Conservation (phyloP, 768 basidiomycete species). For the Psilocybe sp. region DNA sequence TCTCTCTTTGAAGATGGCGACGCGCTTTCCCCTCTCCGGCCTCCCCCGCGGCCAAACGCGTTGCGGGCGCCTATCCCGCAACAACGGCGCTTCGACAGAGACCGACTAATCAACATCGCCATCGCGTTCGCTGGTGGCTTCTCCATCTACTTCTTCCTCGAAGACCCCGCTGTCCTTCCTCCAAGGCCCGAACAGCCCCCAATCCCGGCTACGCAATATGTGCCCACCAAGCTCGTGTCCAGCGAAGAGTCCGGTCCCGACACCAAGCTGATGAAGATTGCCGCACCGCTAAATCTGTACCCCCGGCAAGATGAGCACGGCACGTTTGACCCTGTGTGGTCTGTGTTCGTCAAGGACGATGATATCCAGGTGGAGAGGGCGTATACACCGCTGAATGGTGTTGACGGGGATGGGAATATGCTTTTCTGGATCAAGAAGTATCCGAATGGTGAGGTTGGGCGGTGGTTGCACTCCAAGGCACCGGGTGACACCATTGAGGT, state of each 20-base stretch:
- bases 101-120: conserved; percentile 22
- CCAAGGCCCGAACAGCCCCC: conserved; percentile 35
- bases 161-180: conserved; percentile 42
- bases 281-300: conserved; percentile 45
- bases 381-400: conserved; percentile 77
- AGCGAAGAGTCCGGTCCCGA: conserved; percentile 51
- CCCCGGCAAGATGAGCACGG: conserved; percentile 19
- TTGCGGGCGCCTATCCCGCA: background rate
- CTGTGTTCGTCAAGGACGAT: conserved; percentile 79
- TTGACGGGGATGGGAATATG: conserved; percentile 65
- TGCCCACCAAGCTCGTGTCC: conserved; percentile 54
- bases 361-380: conserved; percentile 87
- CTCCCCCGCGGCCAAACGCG: background rate
- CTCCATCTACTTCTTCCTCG: conserved; percentile 51
- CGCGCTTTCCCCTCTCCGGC: background rate
- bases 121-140: conserved; percentile 38
- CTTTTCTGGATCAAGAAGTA: conserved; percentile 83
- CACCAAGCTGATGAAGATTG: conserved; percentile 64
- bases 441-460: conserved; percentile 72
- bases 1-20: background rate
- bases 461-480: conserved; percentile 75
- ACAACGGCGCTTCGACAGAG: conserved; percentile 1
- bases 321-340: conserved; percentile 55
- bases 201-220: conserved; percentile 54
- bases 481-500: conserved; percentile 70